Evolutionary conservation across 257 asterid genomes (phyloP), one percentile per base, ranked within the genome.

Genomic region (Echium plantagineum): DNA sequence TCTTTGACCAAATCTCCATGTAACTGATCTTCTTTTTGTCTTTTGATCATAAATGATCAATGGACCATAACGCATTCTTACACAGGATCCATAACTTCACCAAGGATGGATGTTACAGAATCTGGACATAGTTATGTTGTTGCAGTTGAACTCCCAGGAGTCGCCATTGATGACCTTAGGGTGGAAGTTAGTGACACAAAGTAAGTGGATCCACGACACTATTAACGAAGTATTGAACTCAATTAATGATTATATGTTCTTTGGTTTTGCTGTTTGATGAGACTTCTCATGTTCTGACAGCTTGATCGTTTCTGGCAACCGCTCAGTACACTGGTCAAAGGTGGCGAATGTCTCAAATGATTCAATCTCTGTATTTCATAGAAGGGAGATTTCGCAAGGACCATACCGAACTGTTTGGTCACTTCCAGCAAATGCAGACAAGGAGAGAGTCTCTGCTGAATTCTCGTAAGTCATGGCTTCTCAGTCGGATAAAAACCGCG

Each of bases 101-200:
- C 95, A 20, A 86, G 71, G 75, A 83, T 83, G 94, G 86, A 88
- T 60, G 79, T 83, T 60, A 82, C 71, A 56, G 97, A 86, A 77
- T 80, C 91, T 46, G 83, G 91, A 66, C 49, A 30, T 63, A 72
- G 24, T 66, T 86, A 78, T 63, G 48, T 75, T 32, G 71, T 86
- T 70, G 77, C 83, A 2, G 52, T 84, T 67, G 97, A 89, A 77
- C 80, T 89, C 63, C 95, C 97, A 0, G 94, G 97, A 47, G 89
- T 80, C 65, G 67, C 68, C 46, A 67, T 60, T 35, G 77, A 61
- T 69, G 82, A 71, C 63, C 72, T 89, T 55, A 80, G 69, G 72
- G 87, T 89, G 71, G 97, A 79, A 72, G 80, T 86, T 52, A 71
- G 80, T 22, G 75, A 82, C 22, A 76, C 73, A 61, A 77, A 68